These are phyloP conservation scores for Entomortierella parvispora DNA, from an alignment of 192 early-diverging fungal genomes.

Conservation along the genomic window DNA sequence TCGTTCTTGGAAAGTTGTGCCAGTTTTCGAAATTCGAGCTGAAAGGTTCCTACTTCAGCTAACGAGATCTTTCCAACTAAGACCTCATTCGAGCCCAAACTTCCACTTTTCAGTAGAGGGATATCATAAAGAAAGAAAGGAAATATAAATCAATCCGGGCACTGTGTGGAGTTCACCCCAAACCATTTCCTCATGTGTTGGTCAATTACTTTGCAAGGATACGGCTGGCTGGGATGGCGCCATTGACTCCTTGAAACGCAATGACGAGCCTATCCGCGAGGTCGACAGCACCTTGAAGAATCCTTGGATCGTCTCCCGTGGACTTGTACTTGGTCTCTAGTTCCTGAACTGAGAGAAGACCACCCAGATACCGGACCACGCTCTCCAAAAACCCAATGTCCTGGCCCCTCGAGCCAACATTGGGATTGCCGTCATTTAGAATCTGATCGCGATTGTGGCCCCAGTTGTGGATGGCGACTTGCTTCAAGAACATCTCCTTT, in stretches of 20 bases:
- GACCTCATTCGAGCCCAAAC: neutral
- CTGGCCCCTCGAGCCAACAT: neutral
- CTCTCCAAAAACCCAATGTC: slow-evolving; percentile 68
- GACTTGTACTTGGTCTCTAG: slow-evolving; percentile 29
- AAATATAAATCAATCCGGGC: neutral
- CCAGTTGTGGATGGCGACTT: slow-evolving; percentile 42
- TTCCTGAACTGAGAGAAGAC: slow-evolving; percentile 71
- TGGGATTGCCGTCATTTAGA: neutral
- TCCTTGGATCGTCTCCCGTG: slow-evolving; percentile 57
- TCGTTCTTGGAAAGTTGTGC: slow-evolving; percentile 65
- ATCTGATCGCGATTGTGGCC: neutral
- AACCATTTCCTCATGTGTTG: no score
- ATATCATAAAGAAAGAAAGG: neutral
- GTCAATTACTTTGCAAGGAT: slow-evolving; percentile 44
- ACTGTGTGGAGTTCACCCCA: no score
- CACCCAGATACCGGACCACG: slow-evolving; percentile 74
- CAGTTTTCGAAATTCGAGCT: slow-evolving; percentile 82
- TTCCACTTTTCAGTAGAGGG: slow-evolving; percentile 4
- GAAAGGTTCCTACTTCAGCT: slow-evolving; percentile 76
- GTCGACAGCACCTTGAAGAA: slow-evolving; percentile 64
- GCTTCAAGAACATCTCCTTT: slow-evolving; percentile 54
- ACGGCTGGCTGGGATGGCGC: slow-evolving; percentile 57
- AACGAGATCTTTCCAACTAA: slow-evolving; percentile 24
- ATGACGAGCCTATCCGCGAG: slow-evolving; percentile 64
- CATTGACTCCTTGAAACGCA: slow-evolving; percentile 64